Conservation (phyloP, 768 basidiomycete genomes). For the Sporobolomyces roseus region DNA sequence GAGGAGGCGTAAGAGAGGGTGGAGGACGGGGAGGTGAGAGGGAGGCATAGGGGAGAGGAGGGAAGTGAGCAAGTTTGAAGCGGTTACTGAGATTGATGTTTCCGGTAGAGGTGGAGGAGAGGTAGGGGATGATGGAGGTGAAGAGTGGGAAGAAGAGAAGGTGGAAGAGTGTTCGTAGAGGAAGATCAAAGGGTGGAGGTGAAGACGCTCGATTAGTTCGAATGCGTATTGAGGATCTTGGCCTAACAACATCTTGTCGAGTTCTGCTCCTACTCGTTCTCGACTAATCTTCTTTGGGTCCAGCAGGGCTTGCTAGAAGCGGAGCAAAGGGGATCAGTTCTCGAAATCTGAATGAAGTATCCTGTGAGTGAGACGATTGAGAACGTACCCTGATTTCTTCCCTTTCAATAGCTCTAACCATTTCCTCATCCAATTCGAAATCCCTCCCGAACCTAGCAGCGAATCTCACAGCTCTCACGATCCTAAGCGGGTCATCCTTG, state of each 20-base stretch:
- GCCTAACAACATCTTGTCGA: constrained; percentile 93
- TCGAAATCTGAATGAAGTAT: too few relatives aligned
- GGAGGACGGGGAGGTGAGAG: constrained; percentile 13
- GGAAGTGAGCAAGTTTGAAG: constrained; percentile 53
- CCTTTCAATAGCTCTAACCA: constrained; percentile 52
- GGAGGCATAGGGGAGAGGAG: constrained; percentile 45
- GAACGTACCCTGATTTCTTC: constrained; percentile 43
- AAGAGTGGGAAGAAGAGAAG: constrained; percentile 43
- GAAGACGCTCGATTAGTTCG: constrained; percentile 67
- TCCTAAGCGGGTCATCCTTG: constrained; percentile 84
- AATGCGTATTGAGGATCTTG: constrained; percentile 68
- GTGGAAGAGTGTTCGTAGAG: constrained; percentile 31
- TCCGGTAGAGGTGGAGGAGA: constrained; percentile 1
- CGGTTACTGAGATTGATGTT: constrained; percentile 51
- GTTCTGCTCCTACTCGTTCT: constrained; percentile 85
- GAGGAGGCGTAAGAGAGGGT: constrained; percentile 18
- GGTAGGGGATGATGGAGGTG: constrained; percentile 45
- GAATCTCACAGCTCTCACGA: constrained; percentile 86
- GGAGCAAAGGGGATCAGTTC: too few relatives aligned
- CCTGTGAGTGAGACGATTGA: too few relatives aligned
- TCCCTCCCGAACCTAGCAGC: constrained; percentile 71
- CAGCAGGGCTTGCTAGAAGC: constrained; percentile 22
- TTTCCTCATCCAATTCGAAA: constrained; percentile 67
- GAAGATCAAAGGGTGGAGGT: constrained; percentile 58
- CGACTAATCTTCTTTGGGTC: constrained; percentile 76